phyloP scores from a whole-genome alignment of 2,329 filamentous ascomycete species.

The Fusarium hostae region DNA sequence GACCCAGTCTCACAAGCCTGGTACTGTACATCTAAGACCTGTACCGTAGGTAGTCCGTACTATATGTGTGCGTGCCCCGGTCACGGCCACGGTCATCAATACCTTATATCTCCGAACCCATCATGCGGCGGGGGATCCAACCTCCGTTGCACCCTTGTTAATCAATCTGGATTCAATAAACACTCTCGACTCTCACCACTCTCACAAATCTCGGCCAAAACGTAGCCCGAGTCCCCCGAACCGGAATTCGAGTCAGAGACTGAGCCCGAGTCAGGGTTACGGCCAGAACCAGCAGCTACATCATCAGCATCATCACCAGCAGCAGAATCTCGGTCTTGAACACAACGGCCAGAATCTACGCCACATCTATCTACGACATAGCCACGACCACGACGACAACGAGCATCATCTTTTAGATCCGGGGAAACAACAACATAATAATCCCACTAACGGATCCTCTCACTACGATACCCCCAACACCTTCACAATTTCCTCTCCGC shows the following conservation, averaged over 20 bases:
- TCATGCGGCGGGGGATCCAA: conserved; percentile 67
- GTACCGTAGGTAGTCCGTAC: conserved; percentile 10
- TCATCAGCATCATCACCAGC: conserved; percentile 27
- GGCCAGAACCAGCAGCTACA: conserved; percentile 27
- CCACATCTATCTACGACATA: conserved; percentile 36
- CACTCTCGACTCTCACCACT: conserved; percentile 42
- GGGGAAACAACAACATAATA: conserved; percentile 44
- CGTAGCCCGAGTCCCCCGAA: conserved; percentile 36
- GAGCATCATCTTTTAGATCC: conserved; percentile 28
- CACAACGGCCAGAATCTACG: conserved; percentile 21
- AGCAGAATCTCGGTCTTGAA: conserved; percentile 3
- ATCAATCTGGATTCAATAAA: conserved; percentile 69
- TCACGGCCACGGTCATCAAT: conserved; percentile 37
- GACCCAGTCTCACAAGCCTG: conserved; percentile 40
- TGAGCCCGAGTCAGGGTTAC: conserved; percentile 30
- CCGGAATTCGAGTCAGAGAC: conserved; percentile 23
- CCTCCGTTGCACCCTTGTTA: conserved; percentile 64
- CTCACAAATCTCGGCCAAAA: conserved; percentile 38
- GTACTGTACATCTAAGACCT: neutral
- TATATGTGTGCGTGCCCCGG: conserved; percentile 42
- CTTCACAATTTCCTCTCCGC: conserved; percentile 30
- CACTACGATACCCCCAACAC: conserved; percentile 29
- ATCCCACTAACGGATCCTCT: conserved; percentile 26
- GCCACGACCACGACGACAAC: conserved; percentile 36
- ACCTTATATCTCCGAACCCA: conserved; percentile 47